phyloP scores from a whole-genome alignment of 192 early-diverging fungal genomes.

The Geranomyces michiganensis region DNA sequence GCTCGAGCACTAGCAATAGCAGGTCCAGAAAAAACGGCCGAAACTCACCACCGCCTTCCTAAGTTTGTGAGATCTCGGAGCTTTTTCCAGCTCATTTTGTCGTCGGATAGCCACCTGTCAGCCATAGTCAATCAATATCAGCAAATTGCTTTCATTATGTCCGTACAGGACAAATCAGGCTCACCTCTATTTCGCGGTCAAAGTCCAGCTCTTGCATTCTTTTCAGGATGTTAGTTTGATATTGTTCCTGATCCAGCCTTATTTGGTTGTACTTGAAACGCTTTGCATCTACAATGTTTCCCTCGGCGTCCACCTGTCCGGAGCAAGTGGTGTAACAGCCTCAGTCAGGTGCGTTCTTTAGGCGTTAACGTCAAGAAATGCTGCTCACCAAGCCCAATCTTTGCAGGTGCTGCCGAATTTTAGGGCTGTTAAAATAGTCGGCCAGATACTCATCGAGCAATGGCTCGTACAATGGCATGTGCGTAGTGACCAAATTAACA shows the following conservation, averaged over 20 bases:
- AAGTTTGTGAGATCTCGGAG: slow-evolving; percentile 30
- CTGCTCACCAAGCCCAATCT: slow-evolving; percentile 51
- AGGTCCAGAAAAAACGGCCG: background rate
- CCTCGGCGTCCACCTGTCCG: slow-evolving; percentile 49
- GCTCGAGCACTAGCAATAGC: background rate
- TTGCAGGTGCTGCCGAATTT: slow-evolving; percentile 47
- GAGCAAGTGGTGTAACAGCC: background rate
- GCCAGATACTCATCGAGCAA: slow-evolving; percentile 55
- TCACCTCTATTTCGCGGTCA: slow-evolving; percentile 58
- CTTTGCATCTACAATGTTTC: slow-evolving; percentile 49
- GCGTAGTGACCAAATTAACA: slow-evolving; percentile 54
- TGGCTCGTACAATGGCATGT: slow-evolving; percentile 61
- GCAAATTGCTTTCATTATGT: background rate
- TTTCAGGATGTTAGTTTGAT: slow-evolving; percentile 42
- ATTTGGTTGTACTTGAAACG: slow-evolving; percentile 60
- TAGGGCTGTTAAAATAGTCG: slow-evolving; percentile 60
- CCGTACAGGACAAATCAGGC: too few species aligned
- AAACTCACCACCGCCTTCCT: slow-evolving; percentile 23
- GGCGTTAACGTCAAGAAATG: background rate
- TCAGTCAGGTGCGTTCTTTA: background rate
- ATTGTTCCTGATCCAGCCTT: slow-evolving; percentile 44
- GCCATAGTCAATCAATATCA: background rate
- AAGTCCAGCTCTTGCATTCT: slow-evolving; percentile 48
- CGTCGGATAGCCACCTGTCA: slow-evolving; percentile 34
- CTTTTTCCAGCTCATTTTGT: slow-evolving; percentile 29